phyloP scores from a whole-genome alignment of 306 rosid species.

The Prunus davidiana region DNA sequence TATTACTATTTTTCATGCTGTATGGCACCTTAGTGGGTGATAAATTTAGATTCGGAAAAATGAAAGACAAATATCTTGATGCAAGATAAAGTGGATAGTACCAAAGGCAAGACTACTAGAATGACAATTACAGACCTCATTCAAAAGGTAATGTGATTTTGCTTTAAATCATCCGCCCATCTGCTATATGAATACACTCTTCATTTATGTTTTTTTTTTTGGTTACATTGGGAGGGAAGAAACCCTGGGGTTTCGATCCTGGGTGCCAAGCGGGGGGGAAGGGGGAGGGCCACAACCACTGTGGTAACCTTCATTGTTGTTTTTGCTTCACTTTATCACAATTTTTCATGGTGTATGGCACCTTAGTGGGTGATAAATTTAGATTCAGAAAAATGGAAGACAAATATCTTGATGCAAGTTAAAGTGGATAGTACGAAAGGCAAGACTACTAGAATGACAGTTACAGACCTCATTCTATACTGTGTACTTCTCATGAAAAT shows the following conservation, averaged over 20 bases:
- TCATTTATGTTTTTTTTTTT: too few species aligned
- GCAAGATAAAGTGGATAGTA: not conserved
- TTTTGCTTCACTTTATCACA: not conserved
- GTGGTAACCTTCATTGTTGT: not conserved
- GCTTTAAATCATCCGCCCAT: too few species aligned
- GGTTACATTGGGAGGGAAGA: too few species aligned
- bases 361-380: not conserved
- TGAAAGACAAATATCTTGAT: not conserved
- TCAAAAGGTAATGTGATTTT: too few species aligned
- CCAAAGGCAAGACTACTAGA: not conserved
- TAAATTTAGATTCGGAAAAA: not conserved
- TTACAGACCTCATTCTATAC: not conserved
- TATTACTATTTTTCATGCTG: not conserved
- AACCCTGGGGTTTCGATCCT: too few species aligned
- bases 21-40: not conserved
- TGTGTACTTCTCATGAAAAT: constrained; percentile 21
- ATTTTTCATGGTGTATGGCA: not conserved
- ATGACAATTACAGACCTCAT: not conserved
- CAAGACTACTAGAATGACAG: not conserved
- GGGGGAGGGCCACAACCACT: too few species aligned
- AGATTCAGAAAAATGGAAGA: not conserved
- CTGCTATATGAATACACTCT: too few species aligned
- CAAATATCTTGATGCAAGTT: not conserved
- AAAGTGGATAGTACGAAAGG: not conserved
- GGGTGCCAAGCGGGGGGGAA: too few species aligned